phyloP scores from a whole-genome alignment of 768 basidiomycete species.

The Mycena filopes region DNA sequence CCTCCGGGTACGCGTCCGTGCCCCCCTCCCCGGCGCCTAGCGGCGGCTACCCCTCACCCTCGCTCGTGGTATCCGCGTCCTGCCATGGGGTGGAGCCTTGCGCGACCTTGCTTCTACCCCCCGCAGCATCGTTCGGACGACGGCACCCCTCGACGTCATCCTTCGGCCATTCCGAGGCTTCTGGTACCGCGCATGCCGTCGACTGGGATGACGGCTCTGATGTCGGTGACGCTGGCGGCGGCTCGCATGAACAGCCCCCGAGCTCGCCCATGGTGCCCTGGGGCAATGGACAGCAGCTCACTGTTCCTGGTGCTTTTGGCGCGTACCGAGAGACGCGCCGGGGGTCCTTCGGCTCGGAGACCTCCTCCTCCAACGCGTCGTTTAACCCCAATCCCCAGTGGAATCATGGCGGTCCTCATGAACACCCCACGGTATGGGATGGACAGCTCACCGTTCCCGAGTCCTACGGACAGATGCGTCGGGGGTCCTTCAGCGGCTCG shows the following conservation, averaged over 20 bases:
- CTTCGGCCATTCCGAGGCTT: too few species aligned
- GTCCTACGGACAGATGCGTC: background rate
- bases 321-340: too few species aligned
- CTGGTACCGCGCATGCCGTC: too few species aligned
- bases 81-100: background rate
- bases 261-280: too few species aligned
- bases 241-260: too few species aligned
- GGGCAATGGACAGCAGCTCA: too few species aligned
- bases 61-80: background rate
- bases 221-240: too few species aligned
- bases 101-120: background rate
- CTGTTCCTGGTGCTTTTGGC: too few species aligned
- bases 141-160: background rate
- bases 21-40: conserved; percentile 1
- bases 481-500: background rate
- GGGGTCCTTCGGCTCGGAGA: background rate
- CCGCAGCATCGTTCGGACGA: background rate
- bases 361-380: background rate
- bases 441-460: background rate
- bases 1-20: background rate
- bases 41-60: background rate
- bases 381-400: background rate
- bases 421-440: too few species aligned
- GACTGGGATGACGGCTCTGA: too few species aligned
- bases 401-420: background rate